Evolutionary conservation across 1,139 yeast species (phyloP), one percentile per base, ranked within the genome.

Genomic region (Hansenula lynferdii): DNA sequence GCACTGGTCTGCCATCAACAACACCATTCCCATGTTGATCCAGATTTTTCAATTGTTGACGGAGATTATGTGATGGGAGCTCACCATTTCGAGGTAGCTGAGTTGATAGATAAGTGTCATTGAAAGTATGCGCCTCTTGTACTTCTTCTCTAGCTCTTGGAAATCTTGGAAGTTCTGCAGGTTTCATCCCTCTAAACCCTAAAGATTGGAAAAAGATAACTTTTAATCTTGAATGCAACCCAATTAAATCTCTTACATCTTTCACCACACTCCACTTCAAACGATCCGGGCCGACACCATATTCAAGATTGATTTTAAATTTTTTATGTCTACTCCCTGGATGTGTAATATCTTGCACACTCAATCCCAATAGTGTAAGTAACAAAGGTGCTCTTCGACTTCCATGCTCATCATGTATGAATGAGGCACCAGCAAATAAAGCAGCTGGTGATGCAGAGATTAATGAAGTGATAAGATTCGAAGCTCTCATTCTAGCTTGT

Each of bases 211-310:
- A 65, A 14, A 66, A 57, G 14, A 68, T 69, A 22, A 82, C 67
- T 56, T 80, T 83, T 45, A 87, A 67, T 42, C 77, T 70, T 12
- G 81, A 75, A 57, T 87, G 95, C 41, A 92, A 68, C 32, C 70
- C 71, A 27, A 75, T 64, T 35, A 94, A 68, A 48, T 89, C 96
- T 51, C 78, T 77, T 36, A 82, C 77, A 18, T 79, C 84, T 50
- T 83, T 83, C 28, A 78, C 71, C 8, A 94, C 76, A 1, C 81
- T 67, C 98, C 99, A 94, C 47, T 77, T 75, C 52, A 89, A 67
- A 42, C 92, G 66, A 40, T 83, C 77, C 6, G 79, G 77, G 1
- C 96, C 96, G 16, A 89, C 79, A 3, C 97, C 98, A 55, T 92
- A 92, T 54, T 89, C 96, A 40, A 92, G 65, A 41, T 83, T 85